A percentile compares a stretch with the other conserved stretches of the same genome.
phyloP scores from a whole-genome alignment of 2,329 filamentous ascomycete species.

The Alternaria postmessia region DNA sequence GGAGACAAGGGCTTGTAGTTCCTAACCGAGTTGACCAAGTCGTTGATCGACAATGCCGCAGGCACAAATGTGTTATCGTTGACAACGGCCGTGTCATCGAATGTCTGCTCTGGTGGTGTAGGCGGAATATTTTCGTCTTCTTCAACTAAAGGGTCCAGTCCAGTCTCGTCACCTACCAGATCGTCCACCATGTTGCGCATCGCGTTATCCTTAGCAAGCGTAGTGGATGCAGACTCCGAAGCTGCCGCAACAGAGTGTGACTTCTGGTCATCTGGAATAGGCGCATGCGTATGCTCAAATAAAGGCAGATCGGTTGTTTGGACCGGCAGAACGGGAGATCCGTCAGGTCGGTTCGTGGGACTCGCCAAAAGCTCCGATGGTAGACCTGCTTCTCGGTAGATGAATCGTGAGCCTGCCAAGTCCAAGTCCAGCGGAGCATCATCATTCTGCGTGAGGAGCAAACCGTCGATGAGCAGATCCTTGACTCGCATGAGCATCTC shows the following conservation, averaged over 20 bases:
- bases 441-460: slow-evolving; percentile 63
- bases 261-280: slow-evolving; percentile 47
- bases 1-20: slow-evolving; percentile 47
- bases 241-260: slow-evolving; percentile 44
- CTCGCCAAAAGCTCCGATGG: slow-evolving; percentile 60
- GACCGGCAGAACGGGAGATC: slow-evolving; percentile 50
- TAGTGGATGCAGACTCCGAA: slow-evolving; percentile 60
- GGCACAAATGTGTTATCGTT: slow-evolving; percentile 42
- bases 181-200: slow-evolving; percentile 68
- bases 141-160: slow-evolving; percentile 51
- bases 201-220: slow-evolving; percentile 55
- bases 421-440: slow-evolving; percentile 59
- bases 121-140: slow-evolving; percentile 56
- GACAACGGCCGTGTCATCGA: slow-evolving; percentile 51
- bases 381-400: slow-evolving; percentile 62
- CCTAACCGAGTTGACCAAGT: slow-evolving; percentile 49
- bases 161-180: slow-evolving; percentile 57
- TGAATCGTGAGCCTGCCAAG: slow-evolving; percentile 59
- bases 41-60: slow-evolving; percentile 43
- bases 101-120: slow-evolving; percentile 57
- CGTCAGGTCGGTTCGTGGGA: slow-evolving; percentile 50
- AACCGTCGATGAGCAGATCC: slow-evolving; percentile 68
- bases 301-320: slow-evolving; percentile 51
- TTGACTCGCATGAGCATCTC: slow-evolving; percentile 74
- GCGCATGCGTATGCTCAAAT: slow-evolving; percentile 32